These are phyloP conservation scores for Aspergillus sp. DNA, from an alignment of 2,329 filamentous ascomycete genomes.

Conservation along the genomic window DNA sequence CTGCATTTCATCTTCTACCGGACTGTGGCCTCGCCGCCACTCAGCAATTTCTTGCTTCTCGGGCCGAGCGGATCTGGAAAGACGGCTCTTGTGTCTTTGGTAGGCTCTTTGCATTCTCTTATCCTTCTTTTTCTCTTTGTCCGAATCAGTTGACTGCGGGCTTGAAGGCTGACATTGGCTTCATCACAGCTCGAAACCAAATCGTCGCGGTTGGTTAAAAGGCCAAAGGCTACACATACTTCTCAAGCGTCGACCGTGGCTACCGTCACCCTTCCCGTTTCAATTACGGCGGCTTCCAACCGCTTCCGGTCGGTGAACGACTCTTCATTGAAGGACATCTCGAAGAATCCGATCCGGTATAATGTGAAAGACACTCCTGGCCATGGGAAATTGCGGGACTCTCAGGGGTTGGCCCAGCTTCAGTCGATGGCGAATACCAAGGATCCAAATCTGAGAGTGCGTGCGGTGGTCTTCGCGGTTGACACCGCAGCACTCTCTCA, in stretches of 20 bases:
- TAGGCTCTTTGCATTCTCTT: constrained; percentile 28
- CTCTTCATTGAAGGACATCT: constrained; percentile 51
- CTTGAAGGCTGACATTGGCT: not conserved
- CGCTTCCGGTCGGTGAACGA: constrained; percentile 60
- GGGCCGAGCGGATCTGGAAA: constrained; percentile 81
- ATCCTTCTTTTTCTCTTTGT: not conserved
- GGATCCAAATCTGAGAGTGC: constrained; percentile 40
- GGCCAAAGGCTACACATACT: constrained; percentile 47
- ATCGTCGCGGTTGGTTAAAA: constrained; percentile 30
- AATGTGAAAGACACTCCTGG: constrained; percentile 68
- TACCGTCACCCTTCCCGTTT: constrained; percentile 48
- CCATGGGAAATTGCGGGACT: constrained; percentile 81
- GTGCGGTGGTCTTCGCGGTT: constrained; percentile 77
- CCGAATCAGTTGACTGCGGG: not conserved
- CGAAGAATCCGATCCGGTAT: constrained; percentile 31
- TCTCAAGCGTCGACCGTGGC: constrained; percentile 53
- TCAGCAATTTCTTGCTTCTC: constrained; percentile 66
- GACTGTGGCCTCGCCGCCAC: constrained; percentile 53
- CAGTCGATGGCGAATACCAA: constrained; percentile 24
- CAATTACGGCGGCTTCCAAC: constrained; percentile 47
- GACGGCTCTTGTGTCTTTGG: constrained; percentile 75
- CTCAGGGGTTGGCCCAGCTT: constrained; percentile 39
- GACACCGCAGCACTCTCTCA: constrained; percentile 62
- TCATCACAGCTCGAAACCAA: constrained; percentile 38
- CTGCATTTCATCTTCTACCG: constrained; percentile 69